Evolutionary conservation across 2,329 filamentous ascomycete genomes (phyloP), one percentile per base, ranked within the genome.

Genomic region (Beauveria brongniartii): DNA sequence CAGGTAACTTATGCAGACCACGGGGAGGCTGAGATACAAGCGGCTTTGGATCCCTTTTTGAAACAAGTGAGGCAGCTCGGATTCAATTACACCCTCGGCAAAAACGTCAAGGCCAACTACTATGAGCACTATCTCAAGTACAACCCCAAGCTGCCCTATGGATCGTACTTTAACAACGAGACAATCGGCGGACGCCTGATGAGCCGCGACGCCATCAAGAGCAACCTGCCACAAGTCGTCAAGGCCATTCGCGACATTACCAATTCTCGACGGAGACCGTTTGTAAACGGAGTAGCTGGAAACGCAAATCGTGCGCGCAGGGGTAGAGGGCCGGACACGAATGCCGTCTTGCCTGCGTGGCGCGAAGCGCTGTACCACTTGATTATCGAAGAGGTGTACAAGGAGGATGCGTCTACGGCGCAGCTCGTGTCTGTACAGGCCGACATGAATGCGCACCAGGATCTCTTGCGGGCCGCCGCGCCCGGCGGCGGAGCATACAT

Each of bases 401-500:
- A n/a, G 40, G 18, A 20, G 24, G 53, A 55, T 5, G 53, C 53
- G 24, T 5, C 40, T 20, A 30, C 40, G 24, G 24, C 8, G 9
- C 53, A 43, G 53, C 40, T 55, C 18, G 53, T 44, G 5, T 28
- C 40, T 6, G 53, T 22, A 12, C 53, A 55, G 53, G 24, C 24
- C 24, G 53, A 55, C 53, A 55, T 55, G 53, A 55, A 44, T 22
- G 53, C 40, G 18, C 53, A 55, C 40, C 53, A 55, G 53, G 24
- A 55, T 2, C 40, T 44, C 10, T 65, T 77, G 16, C 70, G 73
- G 63, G 69, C 65, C 2, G 69, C 75, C 6, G 77, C 77, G 0
- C 76, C 78, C 0, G 73, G 72, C 0, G 70, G 73, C 9, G 78
- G 76, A 2, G 69, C 74, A 1, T 81, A 82, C 67, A 72, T 80